Evolutionary conservation across 106 monocot genomes (phyloP).

Genomic region (Phalaenopsis equestris): DNA sequence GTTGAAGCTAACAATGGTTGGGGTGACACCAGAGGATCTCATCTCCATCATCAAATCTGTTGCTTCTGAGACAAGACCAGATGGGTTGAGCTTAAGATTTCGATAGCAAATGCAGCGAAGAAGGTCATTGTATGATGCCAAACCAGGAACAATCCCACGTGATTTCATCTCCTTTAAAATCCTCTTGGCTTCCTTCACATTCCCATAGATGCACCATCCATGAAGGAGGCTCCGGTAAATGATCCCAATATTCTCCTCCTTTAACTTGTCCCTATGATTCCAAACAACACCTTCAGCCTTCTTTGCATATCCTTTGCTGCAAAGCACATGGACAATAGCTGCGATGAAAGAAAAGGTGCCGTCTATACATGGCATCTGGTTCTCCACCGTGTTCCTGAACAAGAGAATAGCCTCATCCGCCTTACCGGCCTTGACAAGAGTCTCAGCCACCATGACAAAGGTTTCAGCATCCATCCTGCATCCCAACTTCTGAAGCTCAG

Average conservation of each 20-base stretch:
- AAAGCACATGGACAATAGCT: conserved; percentile 40
- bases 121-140: conserved; percentile 38
- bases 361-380: neutral
- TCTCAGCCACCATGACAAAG: conserved; percentile 26
- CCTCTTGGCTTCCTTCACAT: conserved; percentile 51
- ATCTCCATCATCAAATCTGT: conserved; percentile 47
- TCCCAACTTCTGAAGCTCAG: conserved; percentile 22
- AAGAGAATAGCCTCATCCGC: conserved; percentile 41
- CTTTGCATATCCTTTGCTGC: conserved; percentile 42
- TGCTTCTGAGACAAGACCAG: conserved; percentile 53
- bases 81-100: conserved; percentile 63
- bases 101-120: conserved; percentile 53
- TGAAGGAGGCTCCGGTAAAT: conserved; percentile 40
- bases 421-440: conserved; percentile 40
- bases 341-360: conserved; percentile 6
- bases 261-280: conserved; percentile 33
- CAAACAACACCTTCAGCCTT: conserved; percentile 44
- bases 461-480: conserved; percentile 27
- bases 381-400: conserved; percentile 30
- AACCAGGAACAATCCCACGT: conserved; percentile 14
- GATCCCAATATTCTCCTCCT: neutral
- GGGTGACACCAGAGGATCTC: conserved; percentile 37
- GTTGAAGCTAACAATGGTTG: conserved; percentile 49
- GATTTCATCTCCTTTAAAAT: conserved; percentile 46
- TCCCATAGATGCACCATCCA: conserved; percentile 62